Evolutionary conservation across 2,329 filamentous ascomycete species (phyloP), one percentile per base, ranked within the genome.

Genomic region (Pseudogymnoascus sp.): DNA sequence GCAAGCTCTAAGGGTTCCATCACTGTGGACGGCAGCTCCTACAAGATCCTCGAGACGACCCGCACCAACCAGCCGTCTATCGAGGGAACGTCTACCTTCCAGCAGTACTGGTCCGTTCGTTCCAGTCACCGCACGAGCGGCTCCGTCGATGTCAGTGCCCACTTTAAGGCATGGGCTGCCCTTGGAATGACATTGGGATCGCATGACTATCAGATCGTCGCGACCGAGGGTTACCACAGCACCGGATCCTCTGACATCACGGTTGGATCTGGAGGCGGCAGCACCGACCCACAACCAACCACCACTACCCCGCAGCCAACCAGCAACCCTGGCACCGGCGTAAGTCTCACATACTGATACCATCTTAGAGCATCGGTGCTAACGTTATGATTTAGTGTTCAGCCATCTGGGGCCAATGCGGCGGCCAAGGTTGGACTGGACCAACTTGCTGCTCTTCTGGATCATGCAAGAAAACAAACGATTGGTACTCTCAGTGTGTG

Each of bases 101-200:
- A 78, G 71, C 80, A 82, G 74, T 82, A 77, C 74, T 82, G 77
- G 79, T 79, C 77, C 15, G 78, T 83, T 26, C 77, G 81, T 11
- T 11, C 9, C 9, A 33, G 31, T 11, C 31, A 33, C 31, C 31
- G 31, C 31, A 33, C 31, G 31, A 33, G 31, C 31, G 31, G 31
- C 31, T 33, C 31, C 31, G 31, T 33, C 31, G 31, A 33, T 33
- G 31, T 33, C 31, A 11, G 31, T 11, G 31, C 31, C 4, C 31
- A 33, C 31, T 33, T 33, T 8, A 33, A 33, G 9, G 31, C 31
- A 33, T 33, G 31, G 31, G 31, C 31, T 33, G 31, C 31, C 31
- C 31, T 33, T 33, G 31, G 31, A 33, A 33, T 33, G 31, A 33
- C 7, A 10, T 33, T 33, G 31, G 31, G 31, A 33, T 33, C 31